These are phyloP conservation scores for Kwoniella pini DNA, from an alignment of 768 basidiomycete species.

Conservation along the genomic window DNA sequence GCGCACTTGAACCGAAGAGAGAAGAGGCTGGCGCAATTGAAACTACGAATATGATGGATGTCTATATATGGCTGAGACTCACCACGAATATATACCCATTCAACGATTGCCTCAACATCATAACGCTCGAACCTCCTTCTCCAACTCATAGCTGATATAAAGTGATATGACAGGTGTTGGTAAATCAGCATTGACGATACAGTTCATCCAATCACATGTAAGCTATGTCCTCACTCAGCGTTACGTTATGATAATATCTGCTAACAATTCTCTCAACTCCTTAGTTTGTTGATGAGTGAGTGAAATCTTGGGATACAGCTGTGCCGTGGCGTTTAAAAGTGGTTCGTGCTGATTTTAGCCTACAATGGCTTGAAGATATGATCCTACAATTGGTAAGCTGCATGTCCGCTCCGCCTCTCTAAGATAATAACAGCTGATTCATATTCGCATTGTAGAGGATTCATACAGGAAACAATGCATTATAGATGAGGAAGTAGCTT, in stretches of 20 bases:
- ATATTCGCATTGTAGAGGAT: slow-evolving; percentile 60
- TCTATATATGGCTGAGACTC: no score
- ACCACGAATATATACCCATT: no score
- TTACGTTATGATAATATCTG: not conserved
- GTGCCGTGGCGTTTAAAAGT: slow-evolving; percentile 3
- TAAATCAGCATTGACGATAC: slow-evolving; percentile 93
- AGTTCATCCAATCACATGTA: slow-evolving; percentile 77
- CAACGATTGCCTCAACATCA: no score
- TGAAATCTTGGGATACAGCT: not conserved
- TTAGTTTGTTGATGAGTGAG: slow-evolving; percentile 54
- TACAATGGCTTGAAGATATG: slow-evolving; percentile 51
- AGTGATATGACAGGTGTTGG: slow-evolving; percentile 61
- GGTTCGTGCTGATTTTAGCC: slow-evolving; percentile 6
- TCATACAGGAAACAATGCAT: slow-evolving; percentile 97
- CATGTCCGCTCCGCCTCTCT: no score
- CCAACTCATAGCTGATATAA: not conserved
- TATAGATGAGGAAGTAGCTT: slow-evolving; percentile 97
- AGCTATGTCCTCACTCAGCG: slow-evolving; percentile 2
- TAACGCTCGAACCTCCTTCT: no score
- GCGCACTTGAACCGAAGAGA: no score
- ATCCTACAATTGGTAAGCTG: slow-evolving; percentile 81
- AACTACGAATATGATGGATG: no score
- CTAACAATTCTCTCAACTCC: slow-evolving; percentile 15
- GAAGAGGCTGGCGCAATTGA: no score
- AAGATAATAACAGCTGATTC: no score